Evolutionary conservation across 192 early-diverging fungal genomes (phyloP), one percentile per base, ranked within the genome.

Genomic region (Kickxella alabastrina): DNA sequence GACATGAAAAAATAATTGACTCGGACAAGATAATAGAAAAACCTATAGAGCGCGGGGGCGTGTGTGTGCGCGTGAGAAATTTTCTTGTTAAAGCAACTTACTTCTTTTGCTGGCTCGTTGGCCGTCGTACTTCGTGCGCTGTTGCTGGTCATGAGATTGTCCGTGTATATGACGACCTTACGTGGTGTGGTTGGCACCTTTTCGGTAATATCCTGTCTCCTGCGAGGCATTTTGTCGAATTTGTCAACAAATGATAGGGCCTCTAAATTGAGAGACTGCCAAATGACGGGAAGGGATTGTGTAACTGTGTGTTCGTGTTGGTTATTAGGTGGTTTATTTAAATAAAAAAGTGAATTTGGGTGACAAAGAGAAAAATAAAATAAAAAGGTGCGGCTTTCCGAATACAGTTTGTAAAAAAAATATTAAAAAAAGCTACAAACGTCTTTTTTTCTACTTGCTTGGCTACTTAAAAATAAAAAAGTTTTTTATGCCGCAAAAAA

Each of bases 161-260:
- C 62, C n/a, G 66, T 69, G 40, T 76, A 76, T 17, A 76, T 62
- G 14, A 76, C 54, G n/a, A 76, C 65, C 38, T 76, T 76, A 28
- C 73, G 60, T 31, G 73, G 73, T 24, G 71, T 75, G 24, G 56
- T 75, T 18, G 71, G 71, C 42, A 67, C 64, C 32, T 42, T 44
- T 36, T 75, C 71, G 0, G 64, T 75, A 32, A 75, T 62, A 19
- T 62, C 59, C 48, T 59, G 64, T 38, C 63, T 58, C 53, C 64
- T 75, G 46, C 71, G 71, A 14, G 63, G 51, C 64, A 75, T 32
- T 32, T 32, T 32, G 31, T 32, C 12, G 31, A n/a, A n/a, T n/a
- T n/a, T n/a, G n/a, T n/a, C n/a, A n/a, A n/a, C n/a, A n/a, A n/a
- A n/a, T n/a, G n/a, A n/a, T n/a, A n/a, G n/a, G n/a, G n/a, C n/a